Percentiles rank a stretch among this genome's conserved stretches.
These are phyloP conservation scores for Monilinia polystroma DNA, from an alignment of 2,329 filamentous ascomycete genomes.

Conservation along the genomic window DNA sequence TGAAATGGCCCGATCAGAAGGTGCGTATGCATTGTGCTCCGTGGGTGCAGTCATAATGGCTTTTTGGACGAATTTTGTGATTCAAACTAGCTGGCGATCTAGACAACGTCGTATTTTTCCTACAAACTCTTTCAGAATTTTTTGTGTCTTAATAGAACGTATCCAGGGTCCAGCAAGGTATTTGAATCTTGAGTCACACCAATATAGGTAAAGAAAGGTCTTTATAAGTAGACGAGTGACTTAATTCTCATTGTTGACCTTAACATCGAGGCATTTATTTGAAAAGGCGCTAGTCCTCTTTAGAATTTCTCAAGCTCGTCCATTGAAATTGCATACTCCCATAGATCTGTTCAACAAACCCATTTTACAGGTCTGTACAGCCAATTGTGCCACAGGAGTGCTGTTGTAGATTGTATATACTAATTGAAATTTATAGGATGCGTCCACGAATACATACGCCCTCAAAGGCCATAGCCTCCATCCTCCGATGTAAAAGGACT, in stretches of 20 bases:
- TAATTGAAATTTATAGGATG: slow-evolving; percentile 44
- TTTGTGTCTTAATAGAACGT: slow-evolving; percentile 7
- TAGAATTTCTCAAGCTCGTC: slow-evolving; percentile 30
- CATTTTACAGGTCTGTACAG: slow-evolving; percentile 25
- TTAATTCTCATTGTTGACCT: slow-evolving; percentile 7
- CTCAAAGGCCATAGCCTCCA: slow-evolving; percentile 38
- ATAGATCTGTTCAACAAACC: slow-evolving; percentile 13
- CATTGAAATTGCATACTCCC: slow-evolving; percentile 14
- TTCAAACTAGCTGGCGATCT: background rate
- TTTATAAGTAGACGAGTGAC: background rate
- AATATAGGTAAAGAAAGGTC: background rate
- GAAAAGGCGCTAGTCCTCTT: slow-evolving; percentile 27
- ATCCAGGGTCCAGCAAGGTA: background rate
- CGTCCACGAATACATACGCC: slow-evolving; percentile 47
- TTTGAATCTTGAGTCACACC: slow-evolving; percentile 17
- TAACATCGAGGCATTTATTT: background rate
- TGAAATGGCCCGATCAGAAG: slow-evolving; percentile 34
- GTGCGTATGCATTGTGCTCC: slow-evolving; percentile 28
- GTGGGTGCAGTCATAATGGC: slow-evolving; percentile 29
- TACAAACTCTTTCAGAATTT: background rate
- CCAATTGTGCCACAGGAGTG: slow-evolving; percentile 8
- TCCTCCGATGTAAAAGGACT: slow-evolving; percentile 40
- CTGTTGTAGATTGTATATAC: background rate
- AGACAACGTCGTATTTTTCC: background rate
- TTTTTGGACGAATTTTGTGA: slow-evolving; percentile 9